Evolutionary conservation across 2,329 filamentous ascomycete genomes (phyloP), one percentile per base, ranked within the genome.

Genomic region (Talaromyces islandicus): DNA sequence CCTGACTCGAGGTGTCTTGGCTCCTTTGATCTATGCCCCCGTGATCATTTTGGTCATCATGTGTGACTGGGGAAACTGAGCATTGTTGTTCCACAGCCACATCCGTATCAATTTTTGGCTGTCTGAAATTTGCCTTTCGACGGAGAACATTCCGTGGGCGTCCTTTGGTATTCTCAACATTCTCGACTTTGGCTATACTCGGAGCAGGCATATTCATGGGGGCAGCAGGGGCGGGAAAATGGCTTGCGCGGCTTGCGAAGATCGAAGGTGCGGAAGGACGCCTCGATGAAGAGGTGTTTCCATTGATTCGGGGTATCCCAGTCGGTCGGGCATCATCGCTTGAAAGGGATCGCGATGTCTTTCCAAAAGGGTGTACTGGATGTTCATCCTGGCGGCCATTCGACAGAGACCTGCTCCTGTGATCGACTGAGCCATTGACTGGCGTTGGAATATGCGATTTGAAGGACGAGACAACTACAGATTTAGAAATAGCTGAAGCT

Each of bases 111-210:
- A 73, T 66, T 76, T 76, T 59, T 70, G 75, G 3, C 51, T 57
- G 48, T 12, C 38, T 64, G 30, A 63, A 61, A 38, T 77, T 73
- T 38, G 74, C 72, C 63, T 73, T 78, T 58, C 77, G 70, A 58
- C 77, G 73, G 54, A 78, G 66, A 58, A 78, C 69, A 63, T 78
- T 78, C 54, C 73, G 70, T 46, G 68, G 65, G 51, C 68, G 69
- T 62, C 69, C 68, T 27, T 64, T 64, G 6, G 65, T 59, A 52
- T 64, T 57, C 6, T 59, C 57, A 56, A 64, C 64, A 38, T 64
- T 63, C 17, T 62, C 66, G 25, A 63, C 41, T 55, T 64, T 64
- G 2, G 67, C 56, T 53, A 60, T 60, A 48, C 24, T 58, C 24
- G 24, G 27, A 30, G 41, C 57, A 27, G 41, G n/a, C 29, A 55